phyloP scores from a whole-genome alignment of 805 yeast species.

The Candida gorgasii region DNA sequence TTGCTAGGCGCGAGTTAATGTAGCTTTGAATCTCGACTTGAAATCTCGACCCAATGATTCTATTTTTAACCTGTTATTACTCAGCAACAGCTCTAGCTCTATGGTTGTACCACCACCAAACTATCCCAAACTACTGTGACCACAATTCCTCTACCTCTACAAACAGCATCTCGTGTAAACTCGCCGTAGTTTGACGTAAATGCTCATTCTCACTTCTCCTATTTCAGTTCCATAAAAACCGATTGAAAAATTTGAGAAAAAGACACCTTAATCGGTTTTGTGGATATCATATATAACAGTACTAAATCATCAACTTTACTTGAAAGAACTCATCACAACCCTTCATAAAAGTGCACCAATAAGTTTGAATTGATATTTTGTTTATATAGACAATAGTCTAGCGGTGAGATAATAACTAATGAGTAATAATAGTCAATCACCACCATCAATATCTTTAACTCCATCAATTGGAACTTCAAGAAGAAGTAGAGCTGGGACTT shows the following conservation, averaged over 20 bases:
- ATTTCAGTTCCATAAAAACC: slow-evolving; percentile 7
- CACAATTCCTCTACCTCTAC: too few species aligned
- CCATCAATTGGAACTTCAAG: slow-evolving; percentile 28
- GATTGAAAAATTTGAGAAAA: slow-evolving; percentile 8
- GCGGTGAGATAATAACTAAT: background rate
- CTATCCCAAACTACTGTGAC: too few species aligned
- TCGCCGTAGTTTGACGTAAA: background rate
- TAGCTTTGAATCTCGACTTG: too few species aligned
- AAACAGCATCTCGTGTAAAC: too few species aligned
- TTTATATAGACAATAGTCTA: too few species aligned
- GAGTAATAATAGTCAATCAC: slow-evolving; percentile 19
- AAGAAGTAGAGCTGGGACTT: slow-evolving; percentile 77
- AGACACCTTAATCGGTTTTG: slow-evolving; percentile 5
- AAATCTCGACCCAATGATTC: too few species aligned
- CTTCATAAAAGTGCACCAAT: too few species aligned
- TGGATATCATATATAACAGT: background rate
- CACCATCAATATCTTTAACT: slow-evolving; percentile 33
- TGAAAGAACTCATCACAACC: background rate
- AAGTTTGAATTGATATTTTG: background rate
- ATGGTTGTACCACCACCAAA: too few species aligned
- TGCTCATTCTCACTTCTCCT: slow-evolving; percentile 7
- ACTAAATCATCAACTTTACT: background rate
- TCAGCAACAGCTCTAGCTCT: too few species aligned
- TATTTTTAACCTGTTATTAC: too few species aligned
- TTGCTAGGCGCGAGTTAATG: too few species aligned